Conservation (phyloP, 805 yeast genomes). For the Starmera amethionina region DNA sequence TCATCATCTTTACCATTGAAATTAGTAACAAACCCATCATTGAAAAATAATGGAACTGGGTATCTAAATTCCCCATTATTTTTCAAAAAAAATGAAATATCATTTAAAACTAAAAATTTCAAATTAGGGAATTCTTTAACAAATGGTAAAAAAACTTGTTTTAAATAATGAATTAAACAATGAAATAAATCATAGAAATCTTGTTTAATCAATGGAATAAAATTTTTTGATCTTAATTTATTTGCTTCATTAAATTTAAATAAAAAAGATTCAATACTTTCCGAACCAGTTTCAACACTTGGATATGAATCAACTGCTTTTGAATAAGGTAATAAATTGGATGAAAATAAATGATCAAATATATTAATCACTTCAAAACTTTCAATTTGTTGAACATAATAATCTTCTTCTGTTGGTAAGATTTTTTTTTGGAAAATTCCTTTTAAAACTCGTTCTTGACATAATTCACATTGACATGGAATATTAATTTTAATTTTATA, state of each 20-base stretch:
- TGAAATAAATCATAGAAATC: conserved; percentile 27
- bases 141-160: conserved; percentile 25
- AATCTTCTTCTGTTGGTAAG: conserved; percentile 21
- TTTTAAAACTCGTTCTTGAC: conserved; percentile 16
- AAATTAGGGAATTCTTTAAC: conserved; percentile 22
- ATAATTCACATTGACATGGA: conserved; percentile 12
- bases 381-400: conserved; percentile 15
- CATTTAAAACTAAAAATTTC: conserved; percentile 29
- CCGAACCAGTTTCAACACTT: conserved; percentile 31
- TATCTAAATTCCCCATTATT: conserved; percentile 16
- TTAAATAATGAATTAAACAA: conserved; percentile 28
- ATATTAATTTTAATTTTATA: conserved; percentile 7
- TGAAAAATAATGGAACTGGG: conserved; percentile 27
- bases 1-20: conserved; percentile 4
- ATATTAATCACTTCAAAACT: conserved; percentile 25
- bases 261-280: conserved; percentile 22
- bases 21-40: conserved; percentile 21
- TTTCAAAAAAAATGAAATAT: conserved; percentile 24
- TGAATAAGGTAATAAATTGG: conserved; percentile 30
- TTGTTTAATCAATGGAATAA: conserved; percentile 18
- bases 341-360: conserved; percentile 24
- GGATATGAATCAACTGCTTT: conserved; percentile 34
- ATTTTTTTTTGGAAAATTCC: conserved; percentile 25
- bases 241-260: conserved; percentile 17
- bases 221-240: conserved; percentile 8